Evolutionary conservation across 2,329 filamentous ascomycete genomes (phyloP).

Genomic region (Pezicula neosporulosa): DNA sequence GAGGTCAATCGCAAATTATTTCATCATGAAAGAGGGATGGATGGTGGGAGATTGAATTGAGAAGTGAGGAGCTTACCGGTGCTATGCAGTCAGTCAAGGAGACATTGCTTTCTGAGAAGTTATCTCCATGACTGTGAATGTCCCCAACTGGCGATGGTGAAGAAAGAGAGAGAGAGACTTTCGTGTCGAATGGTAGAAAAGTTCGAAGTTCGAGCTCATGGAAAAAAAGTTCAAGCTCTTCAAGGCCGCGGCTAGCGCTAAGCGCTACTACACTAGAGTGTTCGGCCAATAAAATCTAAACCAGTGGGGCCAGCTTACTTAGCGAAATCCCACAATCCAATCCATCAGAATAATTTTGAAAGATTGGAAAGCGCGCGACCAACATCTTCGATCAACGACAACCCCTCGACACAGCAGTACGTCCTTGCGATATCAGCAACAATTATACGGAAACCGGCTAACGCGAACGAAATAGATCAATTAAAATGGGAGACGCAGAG

Average conservation of each 20-base stretch:
- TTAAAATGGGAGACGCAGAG: constrained; percentile 79
- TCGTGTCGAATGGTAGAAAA: too few species aligned
- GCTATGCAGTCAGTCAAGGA: not conserved
- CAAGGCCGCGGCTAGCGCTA: not conserved
- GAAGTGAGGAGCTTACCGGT: not conserved
- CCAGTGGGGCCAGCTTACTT: too few species aligned
- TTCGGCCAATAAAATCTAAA: not conserved
- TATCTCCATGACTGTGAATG: not conserved
- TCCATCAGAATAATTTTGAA: constrained; percentile 10
- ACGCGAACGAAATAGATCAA: constrained; percentile 40
- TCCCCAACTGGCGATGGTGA: too few species aligned
- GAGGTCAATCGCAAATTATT: constrained; percentile 99
- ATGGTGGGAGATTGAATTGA: not conserved
- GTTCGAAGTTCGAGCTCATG: not conserved
- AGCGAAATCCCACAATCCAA: too few species aligned
- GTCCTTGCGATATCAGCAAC: constrained; percentile 17
- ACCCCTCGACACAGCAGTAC: constrained; percentile 26
- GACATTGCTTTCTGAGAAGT: not conserved
- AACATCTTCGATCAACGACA: constrained; percentile 19
- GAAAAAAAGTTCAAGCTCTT: not conserved
- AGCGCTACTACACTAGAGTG: not conserved
- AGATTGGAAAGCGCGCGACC: constrained; percentile 11
- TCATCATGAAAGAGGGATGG: constrained; percentile 65
- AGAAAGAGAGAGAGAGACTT: too few species aligned
- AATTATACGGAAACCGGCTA: constrained; percentile 19